These are phyloP conservation scores for Cryptosporidium sp. DNA, from an alignment of 169 alveolate species.

Conservation along the genomic window DNA sequence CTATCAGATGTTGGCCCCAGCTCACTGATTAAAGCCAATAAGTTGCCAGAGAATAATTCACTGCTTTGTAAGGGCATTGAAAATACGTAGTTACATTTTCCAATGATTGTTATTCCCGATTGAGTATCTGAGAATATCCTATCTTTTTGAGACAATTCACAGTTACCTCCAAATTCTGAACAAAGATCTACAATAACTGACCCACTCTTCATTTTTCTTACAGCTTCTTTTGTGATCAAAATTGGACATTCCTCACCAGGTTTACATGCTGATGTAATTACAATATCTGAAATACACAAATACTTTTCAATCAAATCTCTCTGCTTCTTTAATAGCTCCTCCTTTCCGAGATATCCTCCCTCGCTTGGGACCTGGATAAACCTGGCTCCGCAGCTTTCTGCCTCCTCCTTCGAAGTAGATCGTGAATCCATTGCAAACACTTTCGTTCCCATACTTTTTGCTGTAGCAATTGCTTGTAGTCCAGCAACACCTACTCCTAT, in stretches of 20 bases:
- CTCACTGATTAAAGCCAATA: slow-evolving; percentile 72
- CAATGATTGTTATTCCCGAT: slow-evolving; percentile 82
- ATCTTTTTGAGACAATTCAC: slow-evolving; percentile 78
- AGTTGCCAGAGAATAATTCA: slow-evolving; percentile 69
- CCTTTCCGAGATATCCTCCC: slow-evolving; percentile 76
- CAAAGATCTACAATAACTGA: slow-evolving; percentile 84
- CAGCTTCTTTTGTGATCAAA: slow-evolving; percentile 79
- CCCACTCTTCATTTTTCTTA: slow-evolving; percentile 82
- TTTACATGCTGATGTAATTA: slow-evolving; percentile 83
- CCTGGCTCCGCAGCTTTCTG: slow-evolving; percentile 83
- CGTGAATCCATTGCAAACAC: slow-evolving; percentile 83
- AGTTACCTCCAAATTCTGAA: slow-evolving; percentile 84
- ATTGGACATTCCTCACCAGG: slow-evolving; percentile 83
- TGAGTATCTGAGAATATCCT: slow-evolving; percentile 51
- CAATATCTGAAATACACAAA: slow-evolving; percentile 80
- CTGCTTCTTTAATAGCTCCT: slow-evolving; percentile 78
- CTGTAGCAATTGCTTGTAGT: slow-evolving; percentile 84
- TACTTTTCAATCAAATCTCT: slow-evolving; percentile 74
- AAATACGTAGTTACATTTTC: slow-evolving; percentile 82
- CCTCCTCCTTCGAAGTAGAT: slow-evolving; percentile 81
- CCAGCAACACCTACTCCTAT: slow-evolving; percentile 89
- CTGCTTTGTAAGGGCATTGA: slow-evolving; percentile 81
- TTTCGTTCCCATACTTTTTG: slow-evolving; percentile 82
- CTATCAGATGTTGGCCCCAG: slow-evolving; percentile 61
- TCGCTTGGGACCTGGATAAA: slow-evolving; percentile 79